Percentiles rank a stretch among this genome's conserved stretches.
Conservation (phyloP, 1,284 basidiomycete genomes). For the Filobasidium uniguttulatum region DNA sequence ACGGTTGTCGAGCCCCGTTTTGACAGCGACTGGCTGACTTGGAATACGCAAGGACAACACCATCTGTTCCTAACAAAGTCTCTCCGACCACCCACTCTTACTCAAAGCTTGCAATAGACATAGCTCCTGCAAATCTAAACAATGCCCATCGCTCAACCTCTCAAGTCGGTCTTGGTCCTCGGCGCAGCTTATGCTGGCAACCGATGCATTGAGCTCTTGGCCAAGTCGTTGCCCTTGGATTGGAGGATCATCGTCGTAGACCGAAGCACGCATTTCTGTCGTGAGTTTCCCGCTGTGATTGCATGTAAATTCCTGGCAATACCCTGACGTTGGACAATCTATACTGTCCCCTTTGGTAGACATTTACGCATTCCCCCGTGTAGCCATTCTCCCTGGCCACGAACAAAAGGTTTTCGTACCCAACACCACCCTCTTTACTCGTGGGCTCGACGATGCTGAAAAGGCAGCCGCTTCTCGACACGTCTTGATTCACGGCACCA, state of each 20-base stretch:
- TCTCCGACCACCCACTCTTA: neutral
- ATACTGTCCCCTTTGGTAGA: constrained; percentile 19
- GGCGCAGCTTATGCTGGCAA: constrained; percentile 18
- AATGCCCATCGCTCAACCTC: constrained; percentile 1
- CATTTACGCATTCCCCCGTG: constrained; percentile 41
- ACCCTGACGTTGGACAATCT: neutral
- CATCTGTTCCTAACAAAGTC: no score
- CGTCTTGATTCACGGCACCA: constrained; percentile 9
- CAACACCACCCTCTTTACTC: constrained; percentile 42
- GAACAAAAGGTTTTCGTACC: constrained; percentile 53
- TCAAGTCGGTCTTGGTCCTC: constrained; percentile 39
- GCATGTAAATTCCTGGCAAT: neutral
- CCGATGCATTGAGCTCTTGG: constrained; percentile 10
- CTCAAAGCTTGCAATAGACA: neutral
- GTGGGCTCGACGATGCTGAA: constrained; percentile 4
- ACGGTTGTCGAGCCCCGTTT: neutral
- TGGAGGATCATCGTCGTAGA: constrained; percentile 14
- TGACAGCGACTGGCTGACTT: neutral
- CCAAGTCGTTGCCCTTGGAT: constrained; percentile 7
- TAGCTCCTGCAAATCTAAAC: no score
- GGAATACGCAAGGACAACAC: neutral
- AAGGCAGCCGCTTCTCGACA: neutral
- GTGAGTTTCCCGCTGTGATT: neutral
- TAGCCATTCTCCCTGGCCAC: constrained; percentile 36
- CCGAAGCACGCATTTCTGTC: constrained; percentile 12